phyloP scores from a whole-genome alignment of 768 basidiomycete genomes.

The Gautieria morchelliformis region DNA sequence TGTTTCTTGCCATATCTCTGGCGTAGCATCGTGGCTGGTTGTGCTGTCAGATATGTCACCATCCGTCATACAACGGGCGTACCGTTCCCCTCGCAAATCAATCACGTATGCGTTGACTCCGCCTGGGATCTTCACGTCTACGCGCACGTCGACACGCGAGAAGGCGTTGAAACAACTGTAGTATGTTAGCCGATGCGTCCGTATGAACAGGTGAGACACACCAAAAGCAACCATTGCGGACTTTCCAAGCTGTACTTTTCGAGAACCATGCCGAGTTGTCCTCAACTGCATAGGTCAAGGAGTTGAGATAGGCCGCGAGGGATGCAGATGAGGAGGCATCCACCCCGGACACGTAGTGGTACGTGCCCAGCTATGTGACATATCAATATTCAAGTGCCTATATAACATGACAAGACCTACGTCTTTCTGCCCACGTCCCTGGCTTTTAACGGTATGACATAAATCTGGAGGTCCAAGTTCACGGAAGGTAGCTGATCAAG shows the following conservation, averaged over 20 bases:
- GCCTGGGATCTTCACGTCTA: constrained; percentile 97
- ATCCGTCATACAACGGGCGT: constrained; percentile 18
- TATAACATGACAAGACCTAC: constrained; percentile 36
- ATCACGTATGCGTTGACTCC: constrained; percentile 92
- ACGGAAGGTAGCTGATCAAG: constrained; percentile 71
- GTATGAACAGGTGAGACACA: constrained; percentile 26
- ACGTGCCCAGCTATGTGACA: constrained; percentile 69
- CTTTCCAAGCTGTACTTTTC: constrained; percentile 78
- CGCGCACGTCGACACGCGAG: constrained; percentile 89
- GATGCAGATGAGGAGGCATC: constrained; percentile 98
- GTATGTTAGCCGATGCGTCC: background rate
- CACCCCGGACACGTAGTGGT: constrained; percentile 97
- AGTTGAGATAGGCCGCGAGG: constrained; percentile 96
- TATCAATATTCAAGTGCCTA: background rate
- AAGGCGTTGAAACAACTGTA: constrained; percentile 94
- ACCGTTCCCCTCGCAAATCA: constrained; percentile 92
- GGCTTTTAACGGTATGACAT: constrained; percentile 91
- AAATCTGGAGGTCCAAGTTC: constrained; percentile 97
- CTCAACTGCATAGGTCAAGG: constrained; percentile 91
- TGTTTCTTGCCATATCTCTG: constrained; percentile 95
- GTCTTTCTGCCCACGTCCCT: constrained; percentile 79
- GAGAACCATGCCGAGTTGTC: constrained; percentile 89
- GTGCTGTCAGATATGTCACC: background rate
- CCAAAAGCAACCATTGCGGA: constrained; percentile 91
- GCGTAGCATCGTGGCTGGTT: constrained; percentile 75